These are phyloP conservation scores for Pseudogymnoascus sp. DNA, from an alignment of 2,329 filamentous ascomycete genomes.

Conservation along the genomic window DNA sequence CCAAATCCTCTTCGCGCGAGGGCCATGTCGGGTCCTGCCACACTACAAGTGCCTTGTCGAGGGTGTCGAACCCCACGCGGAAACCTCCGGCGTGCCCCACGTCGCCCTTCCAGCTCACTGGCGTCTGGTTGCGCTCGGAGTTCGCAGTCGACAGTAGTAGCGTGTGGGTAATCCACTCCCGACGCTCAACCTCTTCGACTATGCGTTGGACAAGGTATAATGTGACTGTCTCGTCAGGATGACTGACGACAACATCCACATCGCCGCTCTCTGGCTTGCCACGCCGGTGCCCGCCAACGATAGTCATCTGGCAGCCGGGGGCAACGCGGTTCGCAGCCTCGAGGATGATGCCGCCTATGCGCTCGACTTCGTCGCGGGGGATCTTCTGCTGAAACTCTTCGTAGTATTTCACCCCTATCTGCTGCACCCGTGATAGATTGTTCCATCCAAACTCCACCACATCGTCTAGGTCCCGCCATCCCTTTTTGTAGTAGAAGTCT, in stretches of 20 bases:
- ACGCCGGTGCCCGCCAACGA: constrained; percentile 61
- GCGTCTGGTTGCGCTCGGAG: constrained; percentile 62
- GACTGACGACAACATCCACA: constrained; percentile 78
- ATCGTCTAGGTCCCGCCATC: constrained; percentile 81
- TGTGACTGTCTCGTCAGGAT: constrained; percentile 64
- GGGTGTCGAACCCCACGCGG: constrained; percentile 68
- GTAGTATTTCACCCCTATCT: constrained; percentile 91
- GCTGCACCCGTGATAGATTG: constrained; percentile 68
- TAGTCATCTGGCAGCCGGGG: constrained; percentile 47
- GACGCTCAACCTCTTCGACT: constrained; percentile 60
- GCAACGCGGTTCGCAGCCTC: constrained; percentile 59
- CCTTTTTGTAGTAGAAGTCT: constrained; percentile 64
- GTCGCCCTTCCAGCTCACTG: constrained; percentile 47
- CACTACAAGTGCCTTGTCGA: constrained; percentile 88
- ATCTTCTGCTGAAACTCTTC: constrained; percentile 73
- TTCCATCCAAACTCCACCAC: constrained; percentile 77
- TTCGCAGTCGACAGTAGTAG: constrained; percentile 63
- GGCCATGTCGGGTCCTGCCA: constrained; percentile 66
- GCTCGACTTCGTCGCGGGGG: constrained; percentile 63
- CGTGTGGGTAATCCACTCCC: constrained; percentile 72
- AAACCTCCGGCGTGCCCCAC: constrained; percentile 26
- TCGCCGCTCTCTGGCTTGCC: constrained; percentile 64
- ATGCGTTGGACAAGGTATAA: constrained; percentile 64
- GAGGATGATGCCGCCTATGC: constrained; percentile 57
- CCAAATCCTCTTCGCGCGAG: constrained; percentile 29